Conservation (phyloP, 2,329 filamentous ascomycete species). For the Aspergillus amoenus region DNA sequence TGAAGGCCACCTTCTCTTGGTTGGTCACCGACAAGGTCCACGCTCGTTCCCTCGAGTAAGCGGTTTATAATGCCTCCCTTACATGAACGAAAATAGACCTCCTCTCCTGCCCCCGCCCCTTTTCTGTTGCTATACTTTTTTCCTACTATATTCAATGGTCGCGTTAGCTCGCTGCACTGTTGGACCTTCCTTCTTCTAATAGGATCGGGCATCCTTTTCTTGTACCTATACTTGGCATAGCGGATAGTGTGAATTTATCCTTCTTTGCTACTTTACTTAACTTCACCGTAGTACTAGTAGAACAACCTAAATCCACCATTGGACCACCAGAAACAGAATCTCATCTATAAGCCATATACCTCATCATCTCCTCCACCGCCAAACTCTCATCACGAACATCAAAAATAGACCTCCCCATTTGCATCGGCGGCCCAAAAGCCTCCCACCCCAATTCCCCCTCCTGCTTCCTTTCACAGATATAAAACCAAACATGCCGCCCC, state of each 20-base stretch:
- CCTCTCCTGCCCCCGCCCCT: slow-evolving; percentile 3
- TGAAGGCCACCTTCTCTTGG: slow-evolving; percentile 33
- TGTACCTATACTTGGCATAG: slow-evolving; percentile 18
- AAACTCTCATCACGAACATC: too few relatives aligned
- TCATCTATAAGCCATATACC: too few relatives aligned
- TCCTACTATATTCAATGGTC: slow-evolving; percentile 9
- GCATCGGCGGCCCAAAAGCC: too few relatives aligned
- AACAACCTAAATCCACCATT: too few relatives aligned
- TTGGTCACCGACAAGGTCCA: slow-evolving; percentile 34
- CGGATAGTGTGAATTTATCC: slow-evolving; percentile 7
- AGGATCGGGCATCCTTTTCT: slow-evolving; percentile 21
- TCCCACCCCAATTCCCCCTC: too few relatives aligned
- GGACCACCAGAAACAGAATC: too few relatives aligned
- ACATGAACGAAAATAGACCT: slow-evolving; percentile 16
- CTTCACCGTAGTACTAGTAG: not conserved
- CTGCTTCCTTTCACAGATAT: too few relatives aligned
- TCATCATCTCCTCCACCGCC: too few relatives aligned
- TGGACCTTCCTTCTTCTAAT: slow-evolving; percentile 5
- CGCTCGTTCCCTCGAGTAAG: slow-evolving; percentile 28
- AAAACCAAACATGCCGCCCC: too few relatives aligned
- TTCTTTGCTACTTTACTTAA: not conserved
- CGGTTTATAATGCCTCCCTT: not conserved
- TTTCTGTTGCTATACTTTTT: slow-evolving; percentile 2
- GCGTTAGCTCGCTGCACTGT: slow-evolving; percentile 9
- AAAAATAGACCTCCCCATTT: too few relatives aligned